These are phyloP conservation scores for Picocystis sp. DNA, from an alignment of 163 green algal species.

Conservation along the genomic window DNA sequence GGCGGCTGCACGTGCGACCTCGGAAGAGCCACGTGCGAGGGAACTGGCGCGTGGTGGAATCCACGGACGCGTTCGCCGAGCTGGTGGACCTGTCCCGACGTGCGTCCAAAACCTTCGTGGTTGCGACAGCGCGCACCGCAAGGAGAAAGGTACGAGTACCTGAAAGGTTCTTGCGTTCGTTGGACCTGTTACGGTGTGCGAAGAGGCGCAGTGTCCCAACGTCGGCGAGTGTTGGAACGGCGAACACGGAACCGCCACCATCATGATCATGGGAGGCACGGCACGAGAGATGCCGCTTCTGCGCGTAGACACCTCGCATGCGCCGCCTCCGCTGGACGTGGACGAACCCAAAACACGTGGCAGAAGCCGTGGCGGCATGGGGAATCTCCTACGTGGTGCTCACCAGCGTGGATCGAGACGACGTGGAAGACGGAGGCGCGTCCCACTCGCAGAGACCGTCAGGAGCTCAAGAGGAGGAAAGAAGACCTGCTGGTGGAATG, in stretches of 20 bases:
- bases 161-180: constrained; percentile 48
- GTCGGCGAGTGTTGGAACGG: constrained; percentile 90
- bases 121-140: constrained; percentile 79
- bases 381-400: constrained; percentile 81
- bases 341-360: constrained; percentile 45
- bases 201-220: constrained; percentile 93
- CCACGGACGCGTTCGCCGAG: too few species aligned
- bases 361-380: constrained; percentile 57
- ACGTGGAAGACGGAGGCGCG: constrained; percentile 52
- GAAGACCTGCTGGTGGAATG: constrained; percentile 62
- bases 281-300: constrained; percentile 72
- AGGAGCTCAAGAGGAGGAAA: constrained; percentile 37
- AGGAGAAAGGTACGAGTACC: constrained; percentile 40
- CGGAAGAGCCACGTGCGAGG: too few species aligned
- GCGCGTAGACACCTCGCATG: constrained; percentile 66
- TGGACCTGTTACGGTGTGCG: constrained; percentile 84
- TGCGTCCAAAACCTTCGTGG: constrained; percentile 68
- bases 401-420: constrained; percentile 74
- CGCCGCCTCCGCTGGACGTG: constrained; percentile 41
- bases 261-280: constrained; percentile 75
- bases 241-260: constrained; percentile 41
- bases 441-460: constrained; percentile 55
- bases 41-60: too few species aligned
- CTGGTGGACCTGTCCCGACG: too few species aligned
- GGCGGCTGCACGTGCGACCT: too few species aligned